Percentiles rank a stretch among this genome's conserved stretches.
These are phyloP conservation scores for Cadophora luteo-olivacea DNA, from an alignment of 2,329 filamentous ascomycete species.

Conservation along the genomic window DNA sequence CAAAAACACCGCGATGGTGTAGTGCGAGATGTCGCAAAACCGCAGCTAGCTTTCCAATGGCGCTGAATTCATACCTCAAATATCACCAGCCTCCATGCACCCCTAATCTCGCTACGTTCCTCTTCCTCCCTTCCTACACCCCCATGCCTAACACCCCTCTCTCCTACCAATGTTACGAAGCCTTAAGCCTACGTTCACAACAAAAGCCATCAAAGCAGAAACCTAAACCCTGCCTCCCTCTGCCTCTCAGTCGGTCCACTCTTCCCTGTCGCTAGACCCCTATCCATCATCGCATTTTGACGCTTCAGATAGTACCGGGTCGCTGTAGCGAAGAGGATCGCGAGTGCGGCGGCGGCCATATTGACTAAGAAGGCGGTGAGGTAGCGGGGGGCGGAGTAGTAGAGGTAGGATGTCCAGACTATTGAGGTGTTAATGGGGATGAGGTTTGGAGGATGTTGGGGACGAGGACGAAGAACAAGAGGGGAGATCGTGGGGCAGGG, in stretches of 20 bases:
- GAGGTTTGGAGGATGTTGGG: too few species aligned
- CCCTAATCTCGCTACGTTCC: too few species aligned
- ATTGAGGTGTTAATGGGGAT: too few species aligned
- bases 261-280: neutral
- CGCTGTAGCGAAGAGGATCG: neutral
- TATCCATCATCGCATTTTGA: neutral
- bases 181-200: neutral
- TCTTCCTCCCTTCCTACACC: neutral
- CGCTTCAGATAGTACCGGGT: neutral
- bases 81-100: too few species aligned
- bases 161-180: too few species aligned
- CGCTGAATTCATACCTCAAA: too few species aligned
- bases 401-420: neutral
- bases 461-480: too few species aligned
- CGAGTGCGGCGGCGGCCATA: neutral
- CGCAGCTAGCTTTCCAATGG: too few species aligned
- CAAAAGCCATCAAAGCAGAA: neutral
- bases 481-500: too few species aligned
- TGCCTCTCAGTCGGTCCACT: neutral
- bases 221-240: neutral
- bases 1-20: too few species aligned
- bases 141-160: too few species aligned
- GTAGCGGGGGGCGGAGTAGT: neutral
- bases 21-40: too few species aligned
- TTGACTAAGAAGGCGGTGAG: neutral